These are phyloP conservation scores for Gnomoniopsis sp. DNA, from an alignment of 2,329 filamentous ascomycete genomes.

Conservation along the genomic window DNA sequence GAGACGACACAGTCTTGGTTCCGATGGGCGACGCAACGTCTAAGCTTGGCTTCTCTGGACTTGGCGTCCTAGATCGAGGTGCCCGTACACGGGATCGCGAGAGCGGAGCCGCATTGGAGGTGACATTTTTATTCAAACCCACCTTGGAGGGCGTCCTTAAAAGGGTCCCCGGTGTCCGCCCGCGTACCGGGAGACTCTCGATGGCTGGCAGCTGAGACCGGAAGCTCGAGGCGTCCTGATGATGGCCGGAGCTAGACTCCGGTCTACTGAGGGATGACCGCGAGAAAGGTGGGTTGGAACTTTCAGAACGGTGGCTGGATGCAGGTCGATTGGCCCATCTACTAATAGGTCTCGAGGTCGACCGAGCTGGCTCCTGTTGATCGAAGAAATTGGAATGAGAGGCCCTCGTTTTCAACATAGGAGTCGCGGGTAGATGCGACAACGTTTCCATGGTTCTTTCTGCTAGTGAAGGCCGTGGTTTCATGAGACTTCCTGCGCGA, in stretches of 20 bases:
- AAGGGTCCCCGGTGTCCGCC: constrained; percentile 30
- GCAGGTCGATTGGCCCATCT: constrained; percentile 43
- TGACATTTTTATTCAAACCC: constrained; percentile 21
- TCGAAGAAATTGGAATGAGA: constrained; percentile 76
- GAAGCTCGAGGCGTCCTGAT: constrained; percentile 42
- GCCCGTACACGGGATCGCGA: constrained; percentile 24
- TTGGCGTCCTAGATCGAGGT: constrained; percentile 34
- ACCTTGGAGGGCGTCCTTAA: constrained; percentile 31
- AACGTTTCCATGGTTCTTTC: constrained; percentile 87
- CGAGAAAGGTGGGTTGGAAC: constrained; percentile 48
- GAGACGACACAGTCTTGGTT: constrained; percentile 44
- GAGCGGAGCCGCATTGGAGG: constrained; percentile 31
- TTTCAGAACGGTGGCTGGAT: constrained; percentile 61
- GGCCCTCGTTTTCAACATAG: constrained; percentile 60
- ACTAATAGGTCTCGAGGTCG: constrained; percentile 45
- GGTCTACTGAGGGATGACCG: constrained; percentile 48
- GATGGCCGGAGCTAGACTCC: constrained; percentile 50
- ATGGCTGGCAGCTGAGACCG: constrained; percentile 40
- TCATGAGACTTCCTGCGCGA: constrained; percentile 10
- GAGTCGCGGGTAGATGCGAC: constrained; percentile 73
- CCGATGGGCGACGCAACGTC: constrained; percentile 34
- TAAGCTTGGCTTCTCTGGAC: constrained; percentile 33
- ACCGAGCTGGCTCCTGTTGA: constrained; percentile 54
- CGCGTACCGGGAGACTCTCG: constrained; percentile 40
- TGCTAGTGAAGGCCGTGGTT: constrained; percentile 59